These are phyloP conservation scores for Penicillium sp. DNA, from an alignment of 2,329 filamentous ascomycete genomes.

Conservation along the genomic window DNA sequence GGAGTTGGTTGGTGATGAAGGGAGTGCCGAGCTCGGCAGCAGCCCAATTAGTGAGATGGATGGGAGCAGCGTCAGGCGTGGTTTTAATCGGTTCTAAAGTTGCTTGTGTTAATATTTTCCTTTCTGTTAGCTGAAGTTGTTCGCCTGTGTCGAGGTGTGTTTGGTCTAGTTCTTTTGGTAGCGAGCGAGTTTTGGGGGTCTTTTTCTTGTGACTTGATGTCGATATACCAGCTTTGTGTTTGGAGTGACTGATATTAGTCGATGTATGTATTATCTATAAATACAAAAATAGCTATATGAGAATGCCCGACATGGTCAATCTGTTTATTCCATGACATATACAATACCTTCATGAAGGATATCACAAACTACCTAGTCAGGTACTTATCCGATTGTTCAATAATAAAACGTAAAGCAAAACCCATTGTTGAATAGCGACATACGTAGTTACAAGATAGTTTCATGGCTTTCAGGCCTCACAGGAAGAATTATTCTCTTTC, in stretches of 20 bases:
- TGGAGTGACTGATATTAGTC: background rate
- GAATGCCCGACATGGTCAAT: background rate
- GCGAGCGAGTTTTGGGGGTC: background rate
- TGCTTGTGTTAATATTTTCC: too few relatives aligned
- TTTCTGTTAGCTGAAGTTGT: background rate
- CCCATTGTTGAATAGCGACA: too few relatives aligned
- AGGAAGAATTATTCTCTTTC: too few relatives aligned
- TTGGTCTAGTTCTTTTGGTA: background rate
- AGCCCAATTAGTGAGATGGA: conserved; percentile 12
- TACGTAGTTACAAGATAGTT: too few relatives aligned
- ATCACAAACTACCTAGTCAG: too few relatives aligned
- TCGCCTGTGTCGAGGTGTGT: background rate
- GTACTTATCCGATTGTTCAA: too few relatives aligned
- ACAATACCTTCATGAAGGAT: background rate
- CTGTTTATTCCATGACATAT: background rate
- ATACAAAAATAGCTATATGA: background rate
- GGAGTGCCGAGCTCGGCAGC: conserved; percentile 5
- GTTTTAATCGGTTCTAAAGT: background rate
- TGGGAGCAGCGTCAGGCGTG: background rate
- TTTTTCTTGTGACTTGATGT: background rate
- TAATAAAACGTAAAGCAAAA: too few relatives aligned
- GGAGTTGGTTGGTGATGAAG: conserved; percentile 5
- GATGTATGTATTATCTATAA: background rate
- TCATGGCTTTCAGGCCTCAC: too few relatives aligned
- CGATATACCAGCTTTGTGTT: background rate